phyloP scores from a whole-genome alignment of 139 green algal genomes.

The Raphidocelis subcapitata region DNA sequence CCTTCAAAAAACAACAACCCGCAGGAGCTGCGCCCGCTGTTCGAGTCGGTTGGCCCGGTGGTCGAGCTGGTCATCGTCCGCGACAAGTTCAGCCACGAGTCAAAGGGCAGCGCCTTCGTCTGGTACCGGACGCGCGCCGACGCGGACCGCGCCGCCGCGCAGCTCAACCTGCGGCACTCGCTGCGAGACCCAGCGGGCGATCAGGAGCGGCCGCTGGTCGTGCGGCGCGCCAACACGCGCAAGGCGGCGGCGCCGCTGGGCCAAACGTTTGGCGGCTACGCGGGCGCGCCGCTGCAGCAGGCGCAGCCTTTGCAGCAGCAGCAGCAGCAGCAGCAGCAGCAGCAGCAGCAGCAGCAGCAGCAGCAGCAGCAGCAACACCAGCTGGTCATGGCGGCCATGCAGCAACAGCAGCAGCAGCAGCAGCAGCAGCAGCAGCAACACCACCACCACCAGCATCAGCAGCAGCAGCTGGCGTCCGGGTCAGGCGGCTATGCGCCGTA shows the following conservation, averaged over 20 bases:
- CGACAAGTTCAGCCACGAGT: slow-evolving; percentile 61
- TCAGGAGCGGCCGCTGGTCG: slow-evolving; percentile 61
- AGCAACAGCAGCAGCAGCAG: slow-evolving; percentile 4
- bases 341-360: too few relatives aligned
- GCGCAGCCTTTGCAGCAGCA: neutral
- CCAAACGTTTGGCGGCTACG: too few relatives aligned
- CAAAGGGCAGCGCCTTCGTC: slow-evolving; percentile 65
- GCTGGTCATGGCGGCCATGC: too few relatives aligned
- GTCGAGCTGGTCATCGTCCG: slow-evolving; percentile 64
- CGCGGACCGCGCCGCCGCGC: slow-evolving; percentile 6
- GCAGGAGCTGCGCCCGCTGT: slow-evolving; percentile 45
- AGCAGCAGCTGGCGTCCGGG: neutral
- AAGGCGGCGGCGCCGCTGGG: too few relatives aligned
- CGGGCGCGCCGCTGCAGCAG: neutral
- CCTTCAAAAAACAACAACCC: too few relatives aligned
- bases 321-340: neutral
- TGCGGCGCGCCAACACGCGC: slow-evolving; percentile 51
- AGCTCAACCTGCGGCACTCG: neutral
- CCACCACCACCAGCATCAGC: neutral
- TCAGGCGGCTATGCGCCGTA: neutral
- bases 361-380: slow-evolving; percentile 4
- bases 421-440: slow-evolving; percentile 1
- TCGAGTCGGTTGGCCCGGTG: slow-evolving; percentile 55
- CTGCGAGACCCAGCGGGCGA: slow-evolving; percentile 28
- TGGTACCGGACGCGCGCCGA: slow-evolving; percentile 42